Base-by-base conservation (phyloP, 305 asterid genomes). In the Rubia peregrina region DNA sequence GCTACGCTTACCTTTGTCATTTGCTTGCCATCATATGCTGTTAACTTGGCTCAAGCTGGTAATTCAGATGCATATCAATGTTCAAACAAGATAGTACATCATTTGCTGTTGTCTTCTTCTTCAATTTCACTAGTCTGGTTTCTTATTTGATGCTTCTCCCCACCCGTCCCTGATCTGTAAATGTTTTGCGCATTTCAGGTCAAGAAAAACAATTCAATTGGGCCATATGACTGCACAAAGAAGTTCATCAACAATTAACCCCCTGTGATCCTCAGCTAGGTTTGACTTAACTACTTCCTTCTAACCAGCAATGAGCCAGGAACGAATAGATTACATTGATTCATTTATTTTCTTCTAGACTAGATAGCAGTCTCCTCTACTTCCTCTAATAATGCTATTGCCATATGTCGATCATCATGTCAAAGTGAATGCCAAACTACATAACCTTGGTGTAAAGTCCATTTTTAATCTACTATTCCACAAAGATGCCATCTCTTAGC, bases 191-290 rank as follows among this genome's bases (percentile, higher is more conserved):
- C 56, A 22, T 80, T 80, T 67, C 96, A 91, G 97, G 97, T 91
- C 69, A 91, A 81, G 72, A 91, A 82, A 83, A 85, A 82, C 88
- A 89, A 81, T 67, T 81, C 83, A 74, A 83, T 91, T 21, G 96
- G 96, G 44, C 97, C 97, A 55, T 89, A 72, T 74, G 97, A 91
- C 84, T 91, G 97, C 70, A 91, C 97, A 71, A 89, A 91, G 84
- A 89, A 91, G 84, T 83, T 69, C 83, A 79, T 80, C 79, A 80
- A 76, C 77, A 67, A 53, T 68, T 72, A 43, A 59, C 86, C 85
- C 30, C 80, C 84, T 1, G 81, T 3, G 5, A 30, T 48, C 74
- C 83, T 73, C 75, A 73, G 73, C 60, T 65, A 75, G 83, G 86
- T 76, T 73, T 70, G 78, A 33, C 62, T 60, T 26, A 70, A 75